Conservation (phyloP, 164 flowering plant genomes). For the Pachysandra terminalis region DNA sequence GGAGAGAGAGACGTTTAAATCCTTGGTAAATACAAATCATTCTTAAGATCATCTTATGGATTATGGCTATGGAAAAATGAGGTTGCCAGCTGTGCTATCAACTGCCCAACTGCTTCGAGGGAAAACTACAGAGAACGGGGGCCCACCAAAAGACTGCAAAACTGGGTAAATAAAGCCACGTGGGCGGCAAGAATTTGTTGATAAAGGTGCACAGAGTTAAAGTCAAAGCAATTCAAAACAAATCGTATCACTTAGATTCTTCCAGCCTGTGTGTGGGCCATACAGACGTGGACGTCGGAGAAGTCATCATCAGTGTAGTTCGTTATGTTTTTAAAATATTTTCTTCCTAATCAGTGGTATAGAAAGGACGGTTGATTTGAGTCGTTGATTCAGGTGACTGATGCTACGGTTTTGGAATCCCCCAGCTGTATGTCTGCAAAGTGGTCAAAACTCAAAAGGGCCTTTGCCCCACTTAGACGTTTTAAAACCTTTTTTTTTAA, state of each 20-base stretch:
- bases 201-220: background rate
- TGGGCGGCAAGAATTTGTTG: slow-evolving; percentile 13
- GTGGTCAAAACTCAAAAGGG: slow-evolving; percentile 47
- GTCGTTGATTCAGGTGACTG: slow-evolving; percentile 22
- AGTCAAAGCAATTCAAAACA: slow-evolving; percentile 25
- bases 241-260: slow-evolving; percentile 51
- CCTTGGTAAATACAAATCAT: too few species aligned
- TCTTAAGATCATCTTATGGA: too few species aligned
- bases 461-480: slow-evolving; percentile 14
- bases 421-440: slow-evolving; percentile 1
- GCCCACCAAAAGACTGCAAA: background rate
- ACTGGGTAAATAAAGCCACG: slow-evolving; percentile 11
- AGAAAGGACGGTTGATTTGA: background rate
- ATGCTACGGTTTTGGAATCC: slow-evolving; percentile 17
- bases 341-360: background rate
- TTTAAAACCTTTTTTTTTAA: slow-evolving; percentile 8
- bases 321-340: background rate
- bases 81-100: too few species aligned
- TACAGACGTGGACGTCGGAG: slow-evolving; percentile 33
- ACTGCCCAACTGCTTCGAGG: too few species aligned
- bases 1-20: too few species aligned
- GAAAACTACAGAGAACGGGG: too few species aligned
- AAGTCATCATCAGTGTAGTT: slow-evolving; percentile 23
- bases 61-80: too few species aligned
- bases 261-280: slow-evolving; percentile 46